phyloP scores from a whole-genome alignment of 78 protist species.

The Trichosphaerium sp. region DNA sequence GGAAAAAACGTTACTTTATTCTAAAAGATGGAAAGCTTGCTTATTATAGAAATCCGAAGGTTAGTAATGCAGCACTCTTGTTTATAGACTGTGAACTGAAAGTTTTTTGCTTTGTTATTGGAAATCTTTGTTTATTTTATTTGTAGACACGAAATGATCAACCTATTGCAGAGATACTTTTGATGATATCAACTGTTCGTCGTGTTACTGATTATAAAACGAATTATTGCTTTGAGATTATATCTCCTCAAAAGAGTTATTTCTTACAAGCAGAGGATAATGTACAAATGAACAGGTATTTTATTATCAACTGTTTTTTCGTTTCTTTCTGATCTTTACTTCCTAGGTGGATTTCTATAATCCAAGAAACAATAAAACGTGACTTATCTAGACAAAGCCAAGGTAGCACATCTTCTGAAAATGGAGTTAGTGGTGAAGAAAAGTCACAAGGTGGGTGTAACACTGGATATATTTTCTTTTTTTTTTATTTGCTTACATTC shows the following conservation, averaged over 20 bases:
- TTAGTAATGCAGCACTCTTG: constrained; percentile 6
- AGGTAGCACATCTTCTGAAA: not conserved
- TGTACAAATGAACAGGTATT: constrained; percentile 37
- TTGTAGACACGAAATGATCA: constrained; percentile 12
- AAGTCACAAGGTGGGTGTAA: not conserved
- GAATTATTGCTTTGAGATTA: constrained; percentile 27
- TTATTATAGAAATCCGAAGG: constrained; percentile 36
- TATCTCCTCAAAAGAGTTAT: constrained; percentile 31
- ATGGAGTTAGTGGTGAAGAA: not conserved
- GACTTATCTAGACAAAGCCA: not conserved
- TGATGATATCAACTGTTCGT: not conserved
- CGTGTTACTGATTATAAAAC: not conserved
- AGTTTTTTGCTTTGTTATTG: too few relatives aligned
- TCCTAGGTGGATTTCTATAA: not conserved
- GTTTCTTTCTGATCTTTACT: not conserved
- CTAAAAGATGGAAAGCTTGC: constrained; percentile 41
- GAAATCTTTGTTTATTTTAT: constrained; percentile 35
- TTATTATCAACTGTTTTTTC: not conserved
- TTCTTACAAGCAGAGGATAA: constrained; percentile 44
- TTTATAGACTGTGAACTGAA: constrained; percentile 46
- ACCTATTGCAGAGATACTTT: not conserved
- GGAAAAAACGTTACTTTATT: constrained; percentile 50
- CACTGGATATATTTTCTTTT: too few relatives aligned
- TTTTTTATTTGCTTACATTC: too few relatives aligned
- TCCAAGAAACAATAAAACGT: not conserved